A percentile compares a stretch with the other conserved stretches of the same genome.
These are phyloP conservation scores for Syzygium aromaticum DNA, from an alignment of 345 rosid species.

Conservation along the genomic window DNA sequence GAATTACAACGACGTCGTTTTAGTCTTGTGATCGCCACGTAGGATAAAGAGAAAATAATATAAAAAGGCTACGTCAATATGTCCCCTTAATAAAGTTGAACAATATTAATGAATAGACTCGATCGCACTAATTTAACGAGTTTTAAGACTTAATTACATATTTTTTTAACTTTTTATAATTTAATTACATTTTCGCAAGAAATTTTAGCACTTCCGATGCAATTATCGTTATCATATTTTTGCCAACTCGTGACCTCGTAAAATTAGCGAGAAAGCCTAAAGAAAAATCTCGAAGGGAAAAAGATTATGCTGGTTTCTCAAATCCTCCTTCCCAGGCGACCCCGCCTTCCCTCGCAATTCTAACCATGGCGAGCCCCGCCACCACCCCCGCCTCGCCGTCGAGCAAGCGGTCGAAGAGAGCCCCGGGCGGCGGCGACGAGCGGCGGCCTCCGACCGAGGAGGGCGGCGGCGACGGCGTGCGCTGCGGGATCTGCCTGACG, in stretches of 20 bases:
- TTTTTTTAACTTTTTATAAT: too few species aligned
- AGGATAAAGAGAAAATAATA: background rate
- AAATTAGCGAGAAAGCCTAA: background rate
- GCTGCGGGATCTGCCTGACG: slow-evolving; percentile 47
- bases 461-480: background rate
- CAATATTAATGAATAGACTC: too few species aligned
- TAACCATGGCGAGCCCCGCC: background rate
- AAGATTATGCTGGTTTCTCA: background rate
- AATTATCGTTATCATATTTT: background rate
- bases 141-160: too few species aligned
- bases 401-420: background rate
- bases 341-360: background rate
- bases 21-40: background rate
- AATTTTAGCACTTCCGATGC: too few species aligned
- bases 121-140: too few species aligned
- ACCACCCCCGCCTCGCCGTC: background rate
- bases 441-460: background rate
- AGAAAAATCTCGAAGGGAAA: background rate
- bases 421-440: background rate
- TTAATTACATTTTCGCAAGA: background rate
- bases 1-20: background rate
- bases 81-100: background rate
- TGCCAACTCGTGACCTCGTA: background rate
- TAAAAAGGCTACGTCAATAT: background rate
- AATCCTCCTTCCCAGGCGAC: background rate